phyloP scores from a whole-genome alignment of 192 early-diverging fungal species.

The Rhizophagus sp. region DNA sequence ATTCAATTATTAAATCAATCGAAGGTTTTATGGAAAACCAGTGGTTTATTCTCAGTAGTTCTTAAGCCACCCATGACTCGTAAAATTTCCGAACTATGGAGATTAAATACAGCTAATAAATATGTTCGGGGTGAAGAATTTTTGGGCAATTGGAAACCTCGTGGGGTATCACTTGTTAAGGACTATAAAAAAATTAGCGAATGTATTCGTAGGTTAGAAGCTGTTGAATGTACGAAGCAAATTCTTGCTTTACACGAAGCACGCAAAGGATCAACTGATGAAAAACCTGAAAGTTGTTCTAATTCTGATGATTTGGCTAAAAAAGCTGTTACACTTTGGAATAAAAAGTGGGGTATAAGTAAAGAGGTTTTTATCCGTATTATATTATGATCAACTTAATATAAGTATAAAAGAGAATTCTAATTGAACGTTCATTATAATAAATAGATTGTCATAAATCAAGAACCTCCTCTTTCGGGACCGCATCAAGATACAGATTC shows the following conservation, averaged over 20 bases:
- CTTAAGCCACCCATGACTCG: conserved; percentile 57
- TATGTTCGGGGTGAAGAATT: conserved; percentile 76
- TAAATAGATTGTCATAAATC: conserved; percentile 46
- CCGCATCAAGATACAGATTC: conserved; percentile 34
- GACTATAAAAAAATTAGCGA: conserved; percentile 48
- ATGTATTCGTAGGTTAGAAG: conserved; percentile 38
- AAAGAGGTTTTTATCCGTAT: conserved; percentile 38
- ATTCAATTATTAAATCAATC: conserved; percentile 43
- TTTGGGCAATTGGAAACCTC: conserved; percentile 66
- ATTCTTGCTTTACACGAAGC: conserved; percentile 36
- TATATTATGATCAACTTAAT: neutral
- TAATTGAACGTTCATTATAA: conserved; percentile 16
- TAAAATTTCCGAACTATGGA: conserved; percentile 64
- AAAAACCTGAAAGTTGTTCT: conserved; percentile 1
- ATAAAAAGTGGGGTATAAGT: conserved; percentile 34
- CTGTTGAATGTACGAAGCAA: conserved; percentile 46
- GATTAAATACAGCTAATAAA: conserved; percentile 62
- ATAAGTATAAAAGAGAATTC: neutral
- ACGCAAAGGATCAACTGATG: neutral
- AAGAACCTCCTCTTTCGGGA: conserved; percentile 44
- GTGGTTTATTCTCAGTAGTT: conserved; percentile 61
- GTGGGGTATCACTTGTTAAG: conserved; percentile 64
- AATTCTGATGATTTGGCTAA: conserved; percentile 15
- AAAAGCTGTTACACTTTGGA: conserved; percentile 32
- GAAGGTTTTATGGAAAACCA: conserved; percentile 42